Base-by-base conservation (phyloP, 1,139 yeast genomes). In the Casaregolazyma lundiana region DNA sequence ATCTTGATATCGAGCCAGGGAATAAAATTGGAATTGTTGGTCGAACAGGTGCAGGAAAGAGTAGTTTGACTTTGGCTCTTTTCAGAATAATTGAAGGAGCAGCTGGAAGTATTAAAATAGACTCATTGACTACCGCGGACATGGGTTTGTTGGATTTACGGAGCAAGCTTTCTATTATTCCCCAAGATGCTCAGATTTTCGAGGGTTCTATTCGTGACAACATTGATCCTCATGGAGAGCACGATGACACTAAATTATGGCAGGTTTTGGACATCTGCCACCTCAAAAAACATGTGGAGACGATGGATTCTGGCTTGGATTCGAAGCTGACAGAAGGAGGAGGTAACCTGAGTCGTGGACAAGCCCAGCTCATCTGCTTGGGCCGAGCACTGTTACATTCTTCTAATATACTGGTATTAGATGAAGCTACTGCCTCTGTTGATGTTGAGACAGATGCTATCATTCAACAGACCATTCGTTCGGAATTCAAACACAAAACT, bases 401-500 rank as follows among this genome's bases (percentile, higher is more conserved):
- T n/a, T 78, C 88, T 2, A 78, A 75, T 50, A 76, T 85, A 22
- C 67, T 85, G 48, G 76, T 85, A 18, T 67, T 85, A 39, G 95
- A 86, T 61, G 95, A 86, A 64, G 95, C 95, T 0, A 85, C 95
- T 0, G 90, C 95, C 0, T 84, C 92, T 2, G 90, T 85, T 22
- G 95, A 86, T 61, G 78, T 82, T 18, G 84, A 83, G 58, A 85
- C 94, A 0, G 94, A 85, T 58, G 74, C 74, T 52, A 76, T 83
- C 47, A 78, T 85, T 45, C 94, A 85, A 65, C 77, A 78, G 51
- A 83, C 94, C 0, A 84, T 85, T 35, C 70, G 90, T 49, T 60
- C 67, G 2, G 80, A 79, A 56, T 84, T 84, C 61, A 69, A 67
- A 41, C 74, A 80, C 50, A 75, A 81, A 56, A 85, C 94, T 0